phyloP scores from a whole-genome alignment of 805 yeast genomes.

The Wickerhamiella musiphila region DNA sequence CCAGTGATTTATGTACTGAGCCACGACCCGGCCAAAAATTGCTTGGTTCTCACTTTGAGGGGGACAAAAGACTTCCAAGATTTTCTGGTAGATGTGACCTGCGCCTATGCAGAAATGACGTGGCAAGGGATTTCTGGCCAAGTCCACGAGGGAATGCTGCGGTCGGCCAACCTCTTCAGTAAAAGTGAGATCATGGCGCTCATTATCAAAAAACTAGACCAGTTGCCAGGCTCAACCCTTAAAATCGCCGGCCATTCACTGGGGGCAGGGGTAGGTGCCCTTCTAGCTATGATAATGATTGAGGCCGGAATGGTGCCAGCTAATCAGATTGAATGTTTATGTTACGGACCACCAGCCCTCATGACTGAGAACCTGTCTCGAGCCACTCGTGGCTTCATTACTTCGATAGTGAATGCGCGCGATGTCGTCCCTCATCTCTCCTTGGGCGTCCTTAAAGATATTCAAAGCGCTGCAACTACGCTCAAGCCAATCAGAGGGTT shows the following conservation, averaged over 20 bases:
- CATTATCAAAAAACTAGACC: slow-evolving; percentile 15
- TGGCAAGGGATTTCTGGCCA: slow-evolving; percentile 17
- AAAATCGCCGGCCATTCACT: slow-evolving; percentile 22
- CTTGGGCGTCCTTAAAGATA: slow-evolving; percentile 19
- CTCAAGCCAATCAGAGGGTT: neutral
- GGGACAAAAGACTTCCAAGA: slow-evolving; percentile 22
- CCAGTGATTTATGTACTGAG: slow-evolving; percentile 20
- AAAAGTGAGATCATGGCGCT: slow-evolving; percentile 17
- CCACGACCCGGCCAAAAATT: slow-evolving; percentile 18
- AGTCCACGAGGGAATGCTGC: slow-evolving; percentile 21
- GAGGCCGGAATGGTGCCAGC: slow-evolving; percentile 7
- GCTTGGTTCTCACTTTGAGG: slow-evolving; percentile 20
- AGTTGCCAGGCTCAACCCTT: slow-evolving; percentile 18
- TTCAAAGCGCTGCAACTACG: slow-evolving; percentile 16
- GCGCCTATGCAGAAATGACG: slow-evolving; percentile 18
- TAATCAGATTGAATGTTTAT: slow-evolving; percentile 19
- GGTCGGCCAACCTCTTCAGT: slow-evolving; percentile 15
- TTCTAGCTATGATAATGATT: slow-evolving; percentile 18
- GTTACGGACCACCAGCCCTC: slow-evolving; percentile 22
- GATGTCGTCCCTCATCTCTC: slow-evolving; percentile 22
- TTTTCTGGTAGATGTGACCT: slow-evolving; percentile 20
- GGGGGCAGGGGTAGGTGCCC: slow-evolving; percentile 22
- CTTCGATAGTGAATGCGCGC: slow-evolving; percentile 20
- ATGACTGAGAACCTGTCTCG: slow-evolving; percentile 15
- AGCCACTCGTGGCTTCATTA: slow-evolving; percentile 14